Evolutionary conservation across 306 rosid species (phyloP).

Genomic region (Medicago ruthenica): DNA sequence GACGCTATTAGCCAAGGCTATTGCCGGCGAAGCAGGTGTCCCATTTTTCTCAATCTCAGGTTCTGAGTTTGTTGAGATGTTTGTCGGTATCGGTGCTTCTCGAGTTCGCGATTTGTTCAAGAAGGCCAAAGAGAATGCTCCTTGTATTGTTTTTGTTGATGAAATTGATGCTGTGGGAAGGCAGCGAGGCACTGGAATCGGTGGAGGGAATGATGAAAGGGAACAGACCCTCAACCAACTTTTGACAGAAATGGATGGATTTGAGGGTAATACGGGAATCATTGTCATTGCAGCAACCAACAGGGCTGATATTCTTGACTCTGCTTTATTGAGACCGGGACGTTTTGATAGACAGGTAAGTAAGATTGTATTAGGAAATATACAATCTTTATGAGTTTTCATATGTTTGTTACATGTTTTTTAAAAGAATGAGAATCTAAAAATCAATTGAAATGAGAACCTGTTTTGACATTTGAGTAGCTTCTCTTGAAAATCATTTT

Average conservation of each 20-base stretch:
- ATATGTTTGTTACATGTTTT: not conserved
- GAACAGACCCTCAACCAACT: constrained; percentile 99
- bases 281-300: constrained; percentile 98
- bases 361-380: constrained; percentile 8
- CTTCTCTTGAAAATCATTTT: too few relatives aligned
- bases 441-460: too few relatives aligned
- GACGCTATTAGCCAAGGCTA: constrained; percentile 93
- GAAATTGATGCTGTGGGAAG: constrained; percentile 99
- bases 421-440: too few relatives aligned
- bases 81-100: constrained; percentile 99
- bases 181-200: constrained; percentile 95
- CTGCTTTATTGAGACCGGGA: constrained; percentile 95
- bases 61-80: constrained; percentile 98
- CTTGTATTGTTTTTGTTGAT: constrained; percentile 98
- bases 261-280: constrained; percentile 94
- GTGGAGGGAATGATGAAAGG: constrained; percentile 99
- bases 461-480: too few relatives aligned
- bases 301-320: constrained; percentile 97
- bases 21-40: constrained; percentile 99
- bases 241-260: constrained; percentile 99
- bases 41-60: constrained; percentile 99
- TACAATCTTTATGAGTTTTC: not conserved
- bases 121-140: constrained; percentile 99
- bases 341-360: constrained; percentile 92
- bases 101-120: constrained; percentile 97